Base-by-base conservation (phyloP, 129 eudicot species). In the Centella asiatica region DNA sequence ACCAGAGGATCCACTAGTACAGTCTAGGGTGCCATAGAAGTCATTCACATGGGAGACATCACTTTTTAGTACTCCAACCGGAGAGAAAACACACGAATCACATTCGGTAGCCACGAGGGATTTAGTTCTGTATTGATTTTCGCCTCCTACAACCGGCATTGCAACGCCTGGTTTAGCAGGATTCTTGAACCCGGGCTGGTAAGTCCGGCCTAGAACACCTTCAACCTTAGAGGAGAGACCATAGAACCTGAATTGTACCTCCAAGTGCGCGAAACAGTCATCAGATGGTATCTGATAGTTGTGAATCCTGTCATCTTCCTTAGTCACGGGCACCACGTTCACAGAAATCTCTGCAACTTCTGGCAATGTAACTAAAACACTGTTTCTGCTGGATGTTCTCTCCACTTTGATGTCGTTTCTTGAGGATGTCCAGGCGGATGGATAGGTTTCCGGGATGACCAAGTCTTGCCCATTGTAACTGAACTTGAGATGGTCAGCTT, bases 71-170 rank as follows among this genome's bases (percentile, higher is more conserved):
- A 60, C 62, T 61, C 27, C 57, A 56, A 57, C 18, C n/a, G 66
- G 53, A 36, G 79, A 69, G 65, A 68, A 76, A 40, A 61, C 44
- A 58, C 86, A 80, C 12, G 82, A 69, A 18, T 33, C 69, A 57
- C 94, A 85, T 25, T 67, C 59, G 4, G 80, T 46, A 44, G 80
- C 74, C 11, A 75, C 18, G 28, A 85, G 70, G 4, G 87, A 74
- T 36, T 71, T 22, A 1, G 82, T 75, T 54, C 69, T 59, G 76
- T 85, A 85, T 74, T 73, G 65, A 29, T 85, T 79, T 64, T 80
- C 93, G 13, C 93, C 87, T 22, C 92, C 92, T 51, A 80, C 81
- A 25, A 80, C 80, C 15, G 87, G 67, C 93, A 85, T 85, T 24
- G 85, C 85, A 53, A 81, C 75, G 15, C 87, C 83, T 29, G 40